A percentile compares a stretch with the other conserved stretches of the same genome.
Conservation (phyloP, 2,329 filamentous ascomycete species). For the Pestalotiopsis sp. region DNA sequence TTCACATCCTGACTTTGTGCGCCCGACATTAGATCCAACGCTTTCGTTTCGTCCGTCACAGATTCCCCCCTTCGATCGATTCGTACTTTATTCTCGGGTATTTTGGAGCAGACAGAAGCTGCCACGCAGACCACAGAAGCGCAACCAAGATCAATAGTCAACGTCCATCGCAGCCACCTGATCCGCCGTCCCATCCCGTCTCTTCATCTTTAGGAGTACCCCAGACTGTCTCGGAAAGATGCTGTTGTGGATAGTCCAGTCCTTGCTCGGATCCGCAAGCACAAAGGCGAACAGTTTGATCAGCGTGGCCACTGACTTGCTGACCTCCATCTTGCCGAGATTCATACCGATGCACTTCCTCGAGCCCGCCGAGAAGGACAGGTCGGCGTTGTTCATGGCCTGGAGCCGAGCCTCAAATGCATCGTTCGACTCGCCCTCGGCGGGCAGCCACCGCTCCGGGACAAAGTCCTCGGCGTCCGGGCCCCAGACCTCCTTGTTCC, state of each 20-base stretch:
- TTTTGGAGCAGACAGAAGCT: no score
- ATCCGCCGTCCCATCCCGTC: not conserved
- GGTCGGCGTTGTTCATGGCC: constrained; percentile 51
- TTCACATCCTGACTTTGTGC: no score
- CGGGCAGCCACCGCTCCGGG: constrained; percentile 43
- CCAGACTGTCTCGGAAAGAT: constrained; percentile 9
- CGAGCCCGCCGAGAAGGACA: constrained; percentile 14
- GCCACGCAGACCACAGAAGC: no score
- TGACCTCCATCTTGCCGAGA: constrained; percentile 26
- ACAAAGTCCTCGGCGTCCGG: constrained; percentile 40
- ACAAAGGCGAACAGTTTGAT: constrained; percentile 37
- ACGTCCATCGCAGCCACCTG: not conserved
- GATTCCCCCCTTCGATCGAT: no score
- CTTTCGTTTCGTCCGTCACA: no score
- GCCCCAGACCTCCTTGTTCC: constrained; percentile 39
- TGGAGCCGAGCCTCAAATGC: constrained; percentile 43
- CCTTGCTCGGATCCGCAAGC: constrained; percentile 11
- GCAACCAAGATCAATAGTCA: not conserved
- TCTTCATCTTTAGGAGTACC: not conserved
- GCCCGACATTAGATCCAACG: no score
- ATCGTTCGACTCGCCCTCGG: constrained; percentile 25
- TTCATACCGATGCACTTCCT: constrained; percentile 19
- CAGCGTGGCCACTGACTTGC: constrained; percentile 38
- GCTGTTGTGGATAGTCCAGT: constrained; percentile 11
- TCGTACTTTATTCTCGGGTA: no score